phyloP scores from a whole-genome alignment of 192 early-diverging fungal genomes.

The Linnemannia elongata region DNA sequence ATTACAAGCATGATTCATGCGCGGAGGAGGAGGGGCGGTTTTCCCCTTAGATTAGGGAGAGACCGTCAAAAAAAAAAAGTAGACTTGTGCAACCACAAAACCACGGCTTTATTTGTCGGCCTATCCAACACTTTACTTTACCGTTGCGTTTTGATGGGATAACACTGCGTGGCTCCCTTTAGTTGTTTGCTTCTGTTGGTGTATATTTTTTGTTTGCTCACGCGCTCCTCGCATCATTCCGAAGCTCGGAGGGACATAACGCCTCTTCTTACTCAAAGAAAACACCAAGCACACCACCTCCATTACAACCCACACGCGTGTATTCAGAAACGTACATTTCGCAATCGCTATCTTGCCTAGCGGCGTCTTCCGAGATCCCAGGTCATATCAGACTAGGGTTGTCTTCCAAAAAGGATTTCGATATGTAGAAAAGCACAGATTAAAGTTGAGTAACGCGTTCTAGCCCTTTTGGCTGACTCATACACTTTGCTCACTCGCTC shows the following conservation, averaged over 20 bases:
- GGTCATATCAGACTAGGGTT: not conserved
- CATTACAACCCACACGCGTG: not conserved
- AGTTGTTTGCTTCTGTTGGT: not conserved
- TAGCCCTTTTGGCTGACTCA: not conserved
- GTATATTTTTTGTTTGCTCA: not conserved
- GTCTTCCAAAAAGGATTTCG: too few relatives aligned
- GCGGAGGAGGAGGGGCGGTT: not conserved
- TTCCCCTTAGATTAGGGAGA: not conserved
- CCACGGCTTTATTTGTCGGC: not conserved
- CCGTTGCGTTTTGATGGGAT: not conserved
- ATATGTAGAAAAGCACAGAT: not conserved
- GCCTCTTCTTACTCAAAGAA: not conserved
- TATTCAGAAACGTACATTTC: not conserved
- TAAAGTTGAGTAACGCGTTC: not conserved
- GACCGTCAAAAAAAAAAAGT: not conserved
- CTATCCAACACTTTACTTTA: not conserved
- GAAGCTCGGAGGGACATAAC: not conserved
- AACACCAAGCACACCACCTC: not conserved
- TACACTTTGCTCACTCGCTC: not conserved
- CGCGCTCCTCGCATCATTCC: conserved; percentile 1
- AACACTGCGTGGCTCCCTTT: not conserved
- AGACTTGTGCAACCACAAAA: not conserved
- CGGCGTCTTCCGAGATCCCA: not conserved
- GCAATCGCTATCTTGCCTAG: not conserved
- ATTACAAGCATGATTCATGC: not conserved